Conservation (phyloP, 257 asterid species). For the Plectranthus barbatus region DNA sequence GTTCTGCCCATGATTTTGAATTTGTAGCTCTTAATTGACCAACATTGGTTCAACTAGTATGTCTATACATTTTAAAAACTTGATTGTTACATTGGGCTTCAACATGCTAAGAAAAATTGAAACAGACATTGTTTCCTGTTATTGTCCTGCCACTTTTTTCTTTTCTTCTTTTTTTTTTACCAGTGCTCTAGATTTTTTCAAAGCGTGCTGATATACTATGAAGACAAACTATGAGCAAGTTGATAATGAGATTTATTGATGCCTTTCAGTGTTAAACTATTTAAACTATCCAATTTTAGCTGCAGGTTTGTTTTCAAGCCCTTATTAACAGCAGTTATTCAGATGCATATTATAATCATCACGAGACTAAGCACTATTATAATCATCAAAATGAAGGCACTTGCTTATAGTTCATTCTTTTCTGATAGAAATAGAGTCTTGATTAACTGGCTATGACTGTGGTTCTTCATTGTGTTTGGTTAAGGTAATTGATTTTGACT, state of each 20-base stretch:
- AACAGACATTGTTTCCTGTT: not conserved
- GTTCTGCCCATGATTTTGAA: not conserved
- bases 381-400: not conserved
- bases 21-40: not conserved
- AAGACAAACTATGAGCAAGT: not conserved
- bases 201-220: not conserved
- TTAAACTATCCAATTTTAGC: not conserved
- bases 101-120: not conserved
- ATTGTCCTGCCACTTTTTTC: not conserved
- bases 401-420: too few relatives aligned
- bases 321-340: not conserved
- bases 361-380: not conserved
- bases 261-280: not conserved
- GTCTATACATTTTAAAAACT: not conserved
- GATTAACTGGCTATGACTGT: too few relatives aligned
- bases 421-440: too few relatives aligned
- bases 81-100: not conserved
- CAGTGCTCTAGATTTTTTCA: not conserved
- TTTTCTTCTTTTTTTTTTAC: not conserved
- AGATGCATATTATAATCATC: not conserved
- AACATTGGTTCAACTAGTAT: not conserved
- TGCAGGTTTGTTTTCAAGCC: not conserved
- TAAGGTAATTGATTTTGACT: not conserved
- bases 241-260: not conserved
- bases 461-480: not conserved